A percentile compares a stretch with the other conserved stretches of the same genome.
Conservation (phyloP, 2,329 filamentous ascomycete genomes). For the Verticillium longisporum region DNA sequence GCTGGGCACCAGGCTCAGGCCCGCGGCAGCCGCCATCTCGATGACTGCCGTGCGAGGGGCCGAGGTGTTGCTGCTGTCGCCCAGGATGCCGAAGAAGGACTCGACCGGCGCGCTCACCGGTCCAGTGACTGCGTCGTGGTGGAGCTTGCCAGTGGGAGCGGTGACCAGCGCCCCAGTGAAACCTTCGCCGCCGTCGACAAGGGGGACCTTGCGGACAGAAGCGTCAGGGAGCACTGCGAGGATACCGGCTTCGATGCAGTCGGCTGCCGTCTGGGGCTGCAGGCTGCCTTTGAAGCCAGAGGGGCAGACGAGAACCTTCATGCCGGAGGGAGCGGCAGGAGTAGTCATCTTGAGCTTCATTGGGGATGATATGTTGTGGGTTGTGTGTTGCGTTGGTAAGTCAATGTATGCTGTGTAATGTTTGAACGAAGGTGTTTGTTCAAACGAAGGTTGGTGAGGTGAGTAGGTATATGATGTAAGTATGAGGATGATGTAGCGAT, state of each 20-base stretch:
- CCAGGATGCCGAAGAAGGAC: constrained; percentile 40
- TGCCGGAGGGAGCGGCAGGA: constrained; percentile 12
- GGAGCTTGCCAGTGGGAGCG: constrained; percentile 31
- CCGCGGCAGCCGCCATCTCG: constrained; percentile 47
- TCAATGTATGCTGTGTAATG: neutral
- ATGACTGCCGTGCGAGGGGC: constrained; percentile 34
- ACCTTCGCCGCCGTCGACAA: constrained; percentile 47
- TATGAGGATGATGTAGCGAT: neutral
- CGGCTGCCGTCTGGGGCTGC: constrained; percentile 37
- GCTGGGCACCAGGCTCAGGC: constrained; percentile 39
- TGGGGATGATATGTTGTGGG: neutral
- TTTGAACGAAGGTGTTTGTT: neutral
- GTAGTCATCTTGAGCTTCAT: constrained; percentile 3
- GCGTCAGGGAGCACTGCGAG: constrained; percentile 34
- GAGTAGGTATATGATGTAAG: neutral
- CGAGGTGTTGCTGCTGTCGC: constrained; percentile 6
- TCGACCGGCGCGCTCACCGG: constrained; percentile 32
- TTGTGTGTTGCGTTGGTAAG: neutral
- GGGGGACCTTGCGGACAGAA: constrained; percentile 36
- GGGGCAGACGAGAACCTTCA: constrained; percentile 38
- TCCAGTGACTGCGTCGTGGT: constrained; percentile 30
- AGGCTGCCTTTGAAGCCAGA: constrained; percentile 49
- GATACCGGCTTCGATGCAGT: constrained; percentile 42
- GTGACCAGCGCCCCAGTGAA: constrained; percentile 39
- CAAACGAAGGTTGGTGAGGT: neutral